Percentiles rank a stretch among this genome's conserved stretches.
Evolutionary conservation across 2,329 filamentous ascomycete genomes (phyloP).

Genomic region (Cladophialophora carrionii): DNA sequence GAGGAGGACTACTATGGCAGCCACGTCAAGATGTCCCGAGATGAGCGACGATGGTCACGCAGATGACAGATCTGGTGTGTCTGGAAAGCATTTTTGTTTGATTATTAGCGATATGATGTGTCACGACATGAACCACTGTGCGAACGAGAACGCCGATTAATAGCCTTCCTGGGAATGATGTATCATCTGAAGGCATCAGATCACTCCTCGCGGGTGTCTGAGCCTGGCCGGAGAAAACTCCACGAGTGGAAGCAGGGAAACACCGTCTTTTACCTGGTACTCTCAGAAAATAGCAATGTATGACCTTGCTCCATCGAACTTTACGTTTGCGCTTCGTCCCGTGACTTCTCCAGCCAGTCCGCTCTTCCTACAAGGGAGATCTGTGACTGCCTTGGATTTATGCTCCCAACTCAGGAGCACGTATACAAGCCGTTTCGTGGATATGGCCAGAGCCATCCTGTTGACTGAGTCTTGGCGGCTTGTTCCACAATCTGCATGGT

Average conservation of each 20-base stretch:
- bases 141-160: slow-evolving; percentile 1
- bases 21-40: slow-evolving; percentile 51
- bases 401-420: not conserved
- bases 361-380: not conserved
- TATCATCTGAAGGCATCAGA: slow-evolving; percentile 10
- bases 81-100: slow-evolving; percentile 6
- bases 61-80: slow-evolving; percentile 37
- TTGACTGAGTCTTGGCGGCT: not conserved
- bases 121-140: slow-evolving; percentile 7
- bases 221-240: not conserved
- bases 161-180: slow-evolving; percentile 6
- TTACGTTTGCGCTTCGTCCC: not conserved
- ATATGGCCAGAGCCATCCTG: not conserved
- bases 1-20: slow-evolving; percentile 54
- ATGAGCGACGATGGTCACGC: slow-evolving; percentile 52
- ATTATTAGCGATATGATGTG: slow-evolving; percentile 17
- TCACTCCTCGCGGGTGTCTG: not conserved
- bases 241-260: slow-evolving; percentile 17
- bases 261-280: slow-evolving; percentile 16
- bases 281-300: slow-evolving; percentile 18
- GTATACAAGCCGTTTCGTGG: not conserved
- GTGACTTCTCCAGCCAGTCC: not conserved
- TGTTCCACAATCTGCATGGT: not conserved
- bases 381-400: not conserved
- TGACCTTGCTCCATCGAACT: not conserved